These are phyloP conservation scores for Salix udensis DNA, from an alignment of 345 rosid genomes.

Conservation along the genomic window DNA sequence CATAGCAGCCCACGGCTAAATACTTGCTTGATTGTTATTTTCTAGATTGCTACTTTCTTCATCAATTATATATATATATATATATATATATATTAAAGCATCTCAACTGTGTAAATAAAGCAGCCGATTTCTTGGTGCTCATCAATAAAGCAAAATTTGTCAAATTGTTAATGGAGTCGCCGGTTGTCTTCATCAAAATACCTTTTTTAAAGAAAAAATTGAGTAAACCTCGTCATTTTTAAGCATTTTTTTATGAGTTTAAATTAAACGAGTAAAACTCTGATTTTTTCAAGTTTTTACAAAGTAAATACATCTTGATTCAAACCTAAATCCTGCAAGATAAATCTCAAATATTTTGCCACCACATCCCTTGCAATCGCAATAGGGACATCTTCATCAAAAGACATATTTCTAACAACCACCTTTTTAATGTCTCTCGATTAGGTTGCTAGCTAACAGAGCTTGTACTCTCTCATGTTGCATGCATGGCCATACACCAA, in stretches of 20 bases:
- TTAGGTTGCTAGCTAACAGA: not conserved
- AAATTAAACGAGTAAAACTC: no score
- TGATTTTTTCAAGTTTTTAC: no score
- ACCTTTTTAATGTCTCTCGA: not conserved
- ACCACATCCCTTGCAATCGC: no score
- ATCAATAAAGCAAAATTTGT: not conserved
- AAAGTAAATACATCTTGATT: accelerated
- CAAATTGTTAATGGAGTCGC: not conserved
- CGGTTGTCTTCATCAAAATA: not conserved
- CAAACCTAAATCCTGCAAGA: no score
- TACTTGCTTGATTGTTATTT: not conserved
- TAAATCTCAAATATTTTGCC: no score
- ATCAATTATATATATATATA: not conserved
- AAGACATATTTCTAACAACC: not conserved
- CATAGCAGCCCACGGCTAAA: not conserved
- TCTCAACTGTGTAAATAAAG: not conserved
- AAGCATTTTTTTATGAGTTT: no score
- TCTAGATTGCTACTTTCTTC: not conserved
- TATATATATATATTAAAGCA: no score
- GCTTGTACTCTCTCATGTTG: not conserved
- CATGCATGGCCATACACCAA: not conserved
- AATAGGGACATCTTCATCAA: not conserved
- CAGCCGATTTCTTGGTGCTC: not conserved
- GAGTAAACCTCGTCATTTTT: no score
- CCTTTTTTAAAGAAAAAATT: no score